phyloP scores from a whole-genome alignment of 495 filamentous ascomycete species.

The Hapsidospora chrysogenum region DNA sequence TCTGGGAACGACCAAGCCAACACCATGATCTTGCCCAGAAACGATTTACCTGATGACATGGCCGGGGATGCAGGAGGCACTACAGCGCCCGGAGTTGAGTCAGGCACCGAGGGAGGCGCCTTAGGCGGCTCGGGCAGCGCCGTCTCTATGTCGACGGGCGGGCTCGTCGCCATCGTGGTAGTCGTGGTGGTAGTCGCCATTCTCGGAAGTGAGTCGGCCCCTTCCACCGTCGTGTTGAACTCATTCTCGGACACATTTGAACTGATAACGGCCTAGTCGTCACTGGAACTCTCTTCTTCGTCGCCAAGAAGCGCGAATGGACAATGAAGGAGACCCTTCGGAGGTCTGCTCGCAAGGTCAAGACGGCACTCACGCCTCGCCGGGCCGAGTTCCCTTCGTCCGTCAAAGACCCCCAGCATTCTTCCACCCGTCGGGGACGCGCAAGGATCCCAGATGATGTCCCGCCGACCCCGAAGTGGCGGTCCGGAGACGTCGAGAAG shows the following conservation, averaged over 20 bases:
- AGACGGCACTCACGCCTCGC: conserved; percentile 34
- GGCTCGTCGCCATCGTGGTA: conserved; percentile 43
- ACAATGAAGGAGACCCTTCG: conserved; percentile 33
- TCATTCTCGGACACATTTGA: no score
- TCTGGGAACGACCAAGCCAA: no score
- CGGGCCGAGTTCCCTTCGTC: conserved; percentile 36
- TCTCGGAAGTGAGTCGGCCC: conserved; percentile 32
- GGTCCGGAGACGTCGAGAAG: conserved; percentile 31
- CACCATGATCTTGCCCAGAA: no score
- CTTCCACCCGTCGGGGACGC: neutral
- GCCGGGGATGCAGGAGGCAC: no score
- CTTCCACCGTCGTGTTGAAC: neutral
- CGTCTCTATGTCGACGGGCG: conserved; percentile 37
- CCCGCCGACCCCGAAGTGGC: conserved; percentile 30
- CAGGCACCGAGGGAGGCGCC: conserved; percentile 34
- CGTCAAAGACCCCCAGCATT: conserved; percentile 17
- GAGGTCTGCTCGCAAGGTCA: conserved; percentile 33
- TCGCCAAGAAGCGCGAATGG: conserved; percentile 42
- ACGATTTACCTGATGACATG: no score
- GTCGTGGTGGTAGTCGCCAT: conserved; percentile 39
- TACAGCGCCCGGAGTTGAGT: conserved; percentile 9
- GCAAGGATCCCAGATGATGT: conserved; percentile 18
- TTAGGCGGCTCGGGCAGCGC: conserved; percentile 30
- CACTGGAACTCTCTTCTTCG: conserved; percentile 30
- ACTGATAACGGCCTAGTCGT: conserved; percentile 20